A percentile compares a stretch with the other conserved stretches of the same genome.
Conservation (phyloP, 1,139 yeast genomes). For the Pichia norvegensis region DNA sequence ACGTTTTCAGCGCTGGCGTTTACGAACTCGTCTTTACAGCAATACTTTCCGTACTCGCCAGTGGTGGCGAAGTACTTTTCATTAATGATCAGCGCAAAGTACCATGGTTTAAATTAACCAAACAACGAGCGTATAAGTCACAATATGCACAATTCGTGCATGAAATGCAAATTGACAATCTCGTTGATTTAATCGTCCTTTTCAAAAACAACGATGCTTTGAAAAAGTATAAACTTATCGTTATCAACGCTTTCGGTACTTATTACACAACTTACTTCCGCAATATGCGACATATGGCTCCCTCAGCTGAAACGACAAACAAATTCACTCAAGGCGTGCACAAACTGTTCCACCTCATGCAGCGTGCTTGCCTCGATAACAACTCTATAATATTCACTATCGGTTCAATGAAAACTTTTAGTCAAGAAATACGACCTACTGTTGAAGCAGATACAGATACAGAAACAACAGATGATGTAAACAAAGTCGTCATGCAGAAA, state of each 20-base stretch:
- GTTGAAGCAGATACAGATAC: slow-evolving; percentile 10
- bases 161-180: slow-evolving; percentile 10
- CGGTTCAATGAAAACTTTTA: slow-evolving; percentile 23
- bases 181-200: slow-evolving; percentile 19
- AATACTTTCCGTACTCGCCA: slow-evolving; percentile 9
- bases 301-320: slow-evolving; percentile 3
- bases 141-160: slow-evolving; percentile 10
- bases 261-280: slow-evolving; percentile 12
- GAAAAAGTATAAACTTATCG: slow-evolving; percentile 14
- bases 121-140: slow-evolving; percentile 3
- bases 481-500: slow-evolving; percentile 20
- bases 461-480: too few species aligned
- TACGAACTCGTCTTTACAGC: slow-evolving; percentile 22
- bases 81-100: slow-evolving; percentile 13
- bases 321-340: slow-evolving; percentile 8
- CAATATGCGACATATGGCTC: background rate
- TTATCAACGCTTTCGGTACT: slow-evolving; percentile 24
- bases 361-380: background rate
- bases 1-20: slow-evolving; percentile 17
- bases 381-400: slow-evolving; percentile 18
- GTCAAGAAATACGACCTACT: slow-evolving; percentile 17
- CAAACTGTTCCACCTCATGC: slow-evolving; percentile 7
- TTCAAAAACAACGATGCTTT: slow-evolving; percentile 12
- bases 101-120: slow-evolving; percentile 23
- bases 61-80: slow-evolving; percentile 9